Evolutionary conservation across 108 stramenopile species (phyloP), one percentile per base, ranked within the genome.

Genomic region (Phaeodactylum tricornutum): DNA sequence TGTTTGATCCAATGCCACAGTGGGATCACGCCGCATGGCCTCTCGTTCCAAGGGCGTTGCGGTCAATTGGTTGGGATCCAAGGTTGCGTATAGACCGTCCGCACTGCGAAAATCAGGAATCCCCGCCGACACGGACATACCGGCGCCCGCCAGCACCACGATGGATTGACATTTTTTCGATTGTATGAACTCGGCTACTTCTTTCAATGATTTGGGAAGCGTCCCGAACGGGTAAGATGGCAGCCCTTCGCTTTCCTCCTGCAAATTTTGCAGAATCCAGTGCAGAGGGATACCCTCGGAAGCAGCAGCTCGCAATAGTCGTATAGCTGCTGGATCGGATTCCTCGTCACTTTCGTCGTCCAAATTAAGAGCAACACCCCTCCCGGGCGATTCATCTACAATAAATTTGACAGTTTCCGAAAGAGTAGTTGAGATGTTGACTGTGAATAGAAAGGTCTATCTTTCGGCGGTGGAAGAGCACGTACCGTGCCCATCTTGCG

Each of bases 41-140:
- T 45, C 70, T 43, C 53, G 55, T 36, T 87, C 65, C 26, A 33
- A 6, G 19, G 55, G 51, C 11, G 60, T 36, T 6, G 71, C 75
- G 2, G 81, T 75, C 26, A 87, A 43, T 37, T 76, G 35, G 4
- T 77, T 61, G 4, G 81, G 67, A 12, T 61, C 24, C 8, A 81
- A 27, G 17, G 79, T 73, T 44, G 64, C 65, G 59, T 79, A 81
- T 33, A 87, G 45, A 21, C 47, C 61, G 26, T 58, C 61, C 0
- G 66, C 66, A 24, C 53, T 53, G 32, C 86, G 62, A 65, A 81
- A 87, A 50, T 87, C 86, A 0, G 86, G 86, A 39, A 87, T 82
- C 5, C 86, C 86, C n/a, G 67, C 52, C 4, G 61, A 49, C 2
- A 70, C 61, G 3, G 66, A 69, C 60, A 83, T 74, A 33, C 86